These are phyloP conservation scores for Hypoxylon sp. DNA, from an alignment of 2,329 filamentous ascomycete species.

Conservation along the genomic window DNA sequence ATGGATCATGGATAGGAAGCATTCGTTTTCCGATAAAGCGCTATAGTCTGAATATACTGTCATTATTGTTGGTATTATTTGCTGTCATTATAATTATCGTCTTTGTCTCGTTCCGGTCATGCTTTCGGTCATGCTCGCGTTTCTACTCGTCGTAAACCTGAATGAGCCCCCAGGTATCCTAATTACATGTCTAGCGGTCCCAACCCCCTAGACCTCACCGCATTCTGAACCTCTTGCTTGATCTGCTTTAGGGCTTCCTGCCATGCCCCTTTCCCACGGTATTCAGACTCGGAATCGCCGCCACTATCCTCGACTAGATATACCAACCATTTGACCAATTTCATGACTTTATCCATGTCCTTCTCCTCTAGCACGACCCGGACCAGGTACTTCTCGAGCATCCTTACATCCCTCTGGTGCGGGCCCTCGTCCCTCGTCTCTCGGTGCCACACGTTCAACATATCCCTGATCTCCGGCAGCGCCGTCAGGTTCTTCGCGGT, in stretches of 20 bases:
- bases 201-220: constrained; percentile 68
- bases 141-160: background rate
- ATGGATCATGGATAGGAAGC: constrained; percentile 20
- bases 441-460: constrained; percentile 80
- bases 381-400: constrained; percentile 78
- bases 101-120: constrained; percentile 9
- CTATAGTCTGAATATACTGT: constrained; percentile 21
- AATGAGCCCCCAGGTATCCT: background rate
- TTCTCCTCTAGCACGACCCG: constrained; percentile 80
- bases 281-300: constrained; percentile 40
- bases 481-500: constrained; percentile 58
- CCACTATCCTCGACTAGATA: constrained; percentile 65
- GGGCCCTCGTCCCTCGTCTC: constrained; percentile 81
- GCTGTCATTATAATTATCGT: background rate
- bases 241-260: constrained; percentile 57
- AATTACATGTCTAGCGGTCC: constrained; percentile 64
- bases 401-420: constrained; percentile 80
- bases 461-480: constrained; percentile 74
- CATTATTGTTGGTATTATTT: background rate
- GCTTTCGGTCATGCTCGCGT: constrained; percentile 4
- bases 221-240: constrained; percentile 65
- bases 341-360: constrained; percentile 80
- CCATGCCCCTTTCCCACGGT: constrained; percentile 61
- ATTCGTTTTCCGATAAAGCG: constrained; percentile 22
- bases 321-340: constrained; percentile 76